Base-by-base conservation (phyloP, 495 filamentous ascomycete species). In the Venustampulla echinocandica region DNA sequence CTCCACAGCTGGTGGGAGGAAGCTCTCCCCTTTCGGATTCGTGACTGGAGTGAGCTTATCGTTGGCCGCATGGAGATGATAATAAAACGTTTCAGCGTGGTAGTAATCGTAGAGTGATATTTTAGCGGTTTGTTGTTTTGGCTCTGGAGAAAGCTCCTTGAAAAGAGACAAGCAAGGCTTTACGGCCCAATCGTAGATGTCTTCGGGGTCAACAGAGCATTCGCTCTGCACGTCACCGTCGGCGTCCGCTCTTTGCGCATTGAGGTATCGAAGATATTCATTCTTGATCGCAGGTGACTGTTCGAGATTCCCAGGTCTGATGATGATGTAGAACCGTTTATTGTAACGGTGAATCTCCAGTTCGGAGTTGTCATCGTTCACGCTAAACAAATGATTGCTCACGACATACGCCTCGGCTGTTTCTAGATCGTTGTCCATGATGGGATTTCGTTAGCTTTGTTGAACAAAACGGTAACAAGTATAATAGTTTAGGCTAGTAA, bases 281-380 rank as follows among this genome's bases (percentile, higher is more conserved):
- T 50, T 17, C 44, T 24, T 36, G 39, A 50, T 50, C 28, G 20
- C 20, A 45, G 47, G 40, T 37, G 28, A 50, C 18, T 38, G 28
- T 10, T 27, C 32, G 20, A 50, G 32, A 35, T 50, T 50, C 41
- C 28, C 39, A 21, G 47, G 32, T 23, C 28, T 35, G 20, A 50
- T 44, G 6, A n/a, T 44, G 47, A 50, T 50, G 28, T 50, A 50
- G 40, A 50, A 50, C 27, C 47, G 40, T 50, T 50, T 50, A 41
- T 23, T 25, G 22, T 44, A 50, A 35, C 41, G 47, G 44, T 41
- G 41, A 33, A 44, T 41, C 30, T 50, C 47, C 32, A 50, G 47
- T 32, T 50, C 20, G 39, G 47, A 50, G 30, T 50, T 50, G 39
- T 50, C 40, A 27, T 50, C 47, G 33, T 50, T 3, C 30, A 37